Evolutionary conservation across 768 basidiomycete genomes (phyloP), one percentile per base, ranked within the genome.

Genomic region (Termitomyces sp.): DNA sequence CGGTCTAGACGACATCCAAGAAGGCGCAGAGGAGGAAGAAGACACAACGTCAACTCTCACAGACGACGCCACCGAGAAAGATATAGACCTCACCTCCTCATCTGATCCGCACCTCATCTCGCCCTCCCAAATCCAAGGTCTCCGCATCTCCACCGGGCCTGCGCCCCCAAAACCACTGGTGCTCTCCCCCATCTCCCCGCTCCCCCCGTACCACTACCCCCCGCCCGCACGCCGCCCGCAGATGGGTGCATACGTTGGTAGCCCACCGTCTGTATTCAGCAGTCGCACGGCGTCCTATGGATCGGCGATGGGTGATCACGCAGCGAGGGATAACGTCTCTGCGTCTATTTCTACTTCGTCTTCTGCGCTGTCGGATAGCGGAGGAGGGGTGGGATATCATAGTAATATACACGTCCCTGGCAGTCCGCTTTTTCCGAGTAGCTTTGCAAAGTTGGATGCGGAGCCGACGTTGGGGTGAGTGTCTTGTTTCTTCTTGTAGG

Each of bases 401-500:
- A n/a, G n/a, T n/a, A n/a, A n/a, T n/a, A n/a, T n/a, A n/a, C n/a
- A n/a, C 77, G 89, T 5, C 76, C 73, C 86, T 2, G 91, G 89
- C 0, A 81, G 85, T 59, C 91, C 91, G 13, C 71, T 93, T 7
- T 95, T 95, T 73, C 89, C 89, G 3, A 86, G 82, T 60, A 89
- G 82, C 64, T 95, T 93, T 68, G 82, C 88, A 31, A 79, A 80
- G 52, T 68, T 93, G 58, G 79, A 81, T 23, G 60, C 79, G 33
- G 49, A 38, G 25, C 49, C 49, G 11, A 50, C 36, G 7, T 5
- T 35, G 1, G 29, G n/a, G 7, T 20, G 18, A 6, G 16, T 45
- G 23, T 29, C 13, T n/a, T 23, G 12, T n/a, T 7, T 44, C 20
- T 10, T 4, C 23, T 41, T 7, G 20, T 20, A 18, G 33, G 18